These are phyloP conservation scores for Suhomyces pyralidae DNA, from an alignment of 805 yeast genomes.

Conservation along the genomic window DNA sequence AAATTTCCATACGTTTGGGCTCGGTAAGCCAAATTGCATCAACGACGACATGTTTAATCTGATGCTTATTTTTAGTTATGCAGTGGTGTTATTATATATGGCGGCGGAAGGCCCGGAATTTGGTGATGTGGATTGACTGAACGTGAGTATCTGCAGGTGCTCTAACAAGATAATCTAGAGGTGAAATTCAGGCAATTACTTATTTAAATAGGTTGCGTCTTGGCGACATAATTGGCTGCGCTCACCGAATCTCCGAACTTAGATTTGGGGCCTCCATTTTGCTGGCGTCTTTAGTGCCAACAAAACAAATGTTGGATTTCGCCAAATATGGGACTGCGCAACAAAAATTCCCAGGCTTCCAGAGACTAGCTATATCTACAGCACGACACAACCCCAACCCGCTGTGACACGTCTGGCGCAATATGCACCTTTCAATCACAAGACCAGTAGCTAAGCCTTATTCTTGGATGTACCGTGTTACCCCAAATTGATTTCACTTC, in stretches of 20 bases:
- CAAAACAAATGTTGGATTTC: background rate
- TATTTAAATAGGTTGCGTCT: background rate
- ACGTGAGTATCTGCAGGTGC: background rate
- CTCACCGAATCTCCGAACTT: background rate
- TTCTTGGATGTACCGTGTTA: background rate
- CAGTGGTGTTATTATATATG: background rate
- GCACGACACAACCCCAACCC: background rate
- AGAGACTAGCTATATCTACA: background rate
- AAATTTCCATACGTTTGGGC: conserved; percentile 26
- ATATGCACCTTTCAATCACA: background rate
- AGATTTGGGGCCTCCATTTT: background rate
- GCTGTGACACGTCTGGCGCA: background rate
- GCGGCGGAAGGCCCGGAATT: background rate
- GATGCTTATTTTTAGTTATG: too few species aligned
- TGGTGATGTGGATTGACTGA: background rate
- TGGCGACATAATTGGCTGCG: background rate
- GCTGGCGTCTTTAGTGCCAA: background rate
- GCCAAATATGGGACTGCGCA: background rate
- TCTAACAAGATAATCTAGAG: background rate
- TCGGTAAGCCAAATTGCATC: conserved; percentile 36
- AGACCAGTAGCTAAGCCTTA: background rate
- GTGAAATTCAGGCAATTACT: background rate
- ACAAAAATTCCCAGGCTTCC: background rate
- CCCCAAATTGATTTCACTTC: background rate
- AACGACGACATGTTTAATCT: conserved; percentile 1